Conservation (phyloP, 1,139 yeast species). For the Blastobotrys buckinghamii region DNA sequence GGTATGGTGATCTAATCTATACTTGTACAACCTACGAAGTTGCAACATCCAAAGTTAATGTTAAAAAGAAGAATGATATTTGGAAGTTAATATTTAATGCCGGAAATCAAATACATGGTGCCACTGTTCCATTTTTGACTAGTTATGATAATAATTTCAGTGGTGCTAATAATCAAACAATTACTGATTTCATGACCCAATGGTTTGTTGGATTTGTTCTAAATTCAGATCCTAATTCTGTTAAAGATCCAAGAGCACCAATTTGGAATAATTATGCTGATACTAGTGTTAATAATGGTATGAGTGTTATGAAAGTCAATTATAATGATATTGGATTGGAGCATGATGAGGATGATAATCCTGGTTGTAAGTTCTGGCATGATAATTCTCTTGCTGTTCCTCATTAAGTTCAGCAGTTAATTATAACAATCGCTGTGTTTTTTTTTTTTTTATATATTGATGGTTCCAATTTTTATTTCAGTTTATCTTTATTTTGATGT, state of each 20-base stretch:
- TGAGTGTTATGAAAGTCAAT: slow-evolving; percentile 1
- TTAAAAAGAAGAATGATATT: background rate
- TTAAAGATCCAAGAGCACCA: slow-evolving; percentile 1
- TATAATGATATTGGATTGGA: background rate
- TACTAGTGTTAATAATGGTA: background rate
- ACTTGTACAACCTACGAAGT: slow-evolving; percentile 15
- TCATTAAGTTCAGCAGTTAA: too few species aligned
- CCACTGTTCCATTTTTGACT: slow-evolving; percentile 11
- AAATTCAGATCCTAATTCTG: slow-evolving; percentile 13
- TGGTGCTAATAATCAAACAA: slow-evolving; percentile 10
- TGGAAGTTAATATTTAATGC: slow-evolving; percentile 14
- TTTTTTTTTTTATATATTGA: too few species aligned
- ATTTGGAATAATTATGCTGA: slow-evolving; percentile 11
- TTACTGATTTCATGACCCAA: slow-evolving; percentile 8
- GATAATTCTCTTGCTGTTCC: background rate
- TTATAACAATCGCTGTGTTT: too few species aligned
- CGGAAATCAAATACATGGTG: slow-evolving; percentile 14
- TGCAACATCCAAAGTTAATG: slow-evolving; percentile 7
- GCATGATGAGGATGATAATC: background rate
- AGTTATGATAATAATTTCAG: slow-evolving; percentile 1
- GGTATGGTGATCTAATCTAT: slow-evolving; percentile 16
- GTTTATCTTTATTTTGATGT: too few species aligned
- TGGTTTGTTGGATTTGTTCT: slow-evolving; percentile 13
- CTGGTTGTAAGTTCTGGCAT: background rate
- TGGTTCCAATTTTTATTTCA: too few species aligned